Conservation (phyloP, 75 land plant genomes). For the Selaginella tamariscina region DNA sequence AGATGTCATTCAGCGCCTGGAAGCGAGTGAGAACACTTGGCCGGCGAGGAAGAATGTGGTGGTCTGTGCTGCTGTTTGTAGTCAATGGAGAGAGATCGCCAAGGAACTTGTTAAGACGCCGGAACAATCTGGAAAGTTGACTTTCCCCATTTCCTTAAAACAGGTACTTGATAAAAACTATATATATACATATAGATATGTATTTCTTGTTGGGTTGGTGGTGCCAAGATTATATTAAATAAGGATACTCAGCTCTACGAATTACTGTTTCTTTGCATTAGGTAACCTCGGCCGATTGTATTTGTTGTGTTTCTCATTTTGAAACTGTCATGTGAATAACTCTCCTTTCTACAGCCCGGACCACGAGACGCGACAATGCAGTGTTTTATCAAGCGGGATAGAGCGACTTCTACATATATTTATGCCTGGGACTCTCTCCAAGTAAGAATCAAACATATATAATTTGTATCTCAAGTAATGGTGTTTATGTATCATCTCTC, state of each 20-base stretch:
- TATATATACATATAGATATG: too few species aligned
- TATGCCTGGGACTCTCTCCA: conserved; percentile 49
- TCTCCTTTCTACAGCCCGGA: conserved; percentile 51
- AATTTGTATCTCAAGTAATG: background rate
- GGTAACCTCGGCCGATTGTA: too few species aligned
- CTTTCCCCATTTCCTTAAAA: conserved; percentile 68
- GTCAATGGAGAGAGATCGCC: conserved; percentile 56
- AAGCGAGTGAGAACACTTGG: conserved; percentile 49
- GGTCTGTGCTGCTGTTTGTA: conserved; percentile 60
- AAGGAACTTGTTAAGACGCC: conserved; percentile 36
- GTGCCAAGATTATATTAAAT: too few species aligned
- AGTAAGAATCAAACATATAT: conserved; percentile 29
- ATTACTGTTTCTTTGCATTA: too few species aligned
- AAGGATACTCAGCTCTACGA: too few species aligned
- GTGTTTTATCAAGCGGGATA: conserved; percentile 57
- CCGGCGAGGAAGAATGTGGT: conserved; percentile 54
- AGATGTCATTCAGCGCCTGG: conserved; percentile 55
- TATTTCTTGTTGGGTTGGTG: too few species aligned
- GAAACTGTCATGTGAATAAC: background rate
- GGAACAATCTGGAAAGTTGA: conserved; percentile 33
- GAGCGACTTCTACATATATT: conserved; percentile 51
- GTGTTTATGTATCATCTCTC: background rate
- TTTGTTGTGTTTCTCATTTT: background rate
- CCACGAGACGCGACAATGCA: conserved; percentile 51
- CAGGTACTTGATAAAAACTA: conserved; percentile 36